Evolutionary conservation across 768 basidiomycete species (phyloP).

Genomic region (Cubamyces lactineus): DNA sequence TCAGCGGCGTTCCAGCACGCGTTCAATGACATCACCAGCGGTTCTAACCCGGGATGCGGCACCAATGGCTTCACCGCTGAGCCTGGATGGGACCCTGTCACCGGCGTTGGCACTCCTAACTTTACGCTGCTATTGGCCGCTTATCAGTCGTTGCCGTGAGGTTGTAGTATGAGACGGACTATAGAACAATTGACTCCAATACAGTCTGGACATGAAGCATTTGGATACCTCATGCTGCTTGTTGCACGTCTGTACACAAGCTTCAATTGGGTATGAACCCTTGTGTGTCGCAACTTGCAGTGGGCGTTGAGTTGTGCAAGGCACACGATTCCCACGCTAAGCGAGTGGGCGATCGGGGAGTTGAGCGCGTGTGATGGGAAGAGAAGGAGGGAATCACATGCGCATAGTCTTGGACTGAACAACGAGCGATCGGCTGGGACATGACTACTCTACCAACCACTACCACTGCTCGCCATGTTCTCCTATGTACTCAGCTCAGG

Average conservation of each 20-base stretch:
- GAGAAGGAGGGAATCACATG: slow-evolving; percentile 29
- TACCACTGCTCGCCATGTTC: slow-evolving; percentile 28
- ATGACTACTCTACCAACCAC: no score
- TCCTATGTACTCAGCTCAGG: slow-evolving; percentile 32
- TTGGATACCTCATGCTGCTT: no score
- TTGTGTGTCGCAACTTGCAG: no score
- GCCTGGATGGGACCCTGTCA: slow-evolving; percentile 41
- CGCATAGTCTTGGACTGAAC: slow-evolving; percentile 24
- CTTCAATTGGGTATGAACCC: no score
- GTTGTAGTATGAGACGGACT: background rate
- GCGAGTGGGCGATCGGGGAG: background rate
- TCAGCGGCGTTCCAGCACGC: slow-evolving; percentile 22
- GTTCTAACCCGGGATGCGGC: slow-evolving; percentile 40
- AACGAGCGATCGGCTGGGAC: background rate
- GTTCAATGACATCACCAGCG: slow-evolving; percentile 41
- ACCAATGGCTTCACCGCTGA: slow-evolving; percentile 38
- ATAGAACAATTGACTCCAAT: background rate
- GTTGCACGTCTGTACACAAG: no score
- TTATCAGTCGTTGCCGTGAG: slow-evolving; percentile 19
- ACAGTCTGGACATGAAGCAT: no score
- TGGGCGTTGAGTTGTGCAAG: background rate
- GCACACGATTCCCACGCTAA: background rate
- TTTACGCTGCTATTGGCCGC: slow-evolving; percentile 26
- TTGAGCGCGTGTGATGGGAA: slow-evolving; percentile 8
- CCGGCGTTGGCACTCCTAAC: slow-evolving; percentile 40